These are phyloP conservation scores for Helotiales sp. DNA, from an alignment of 2,329 filamentous ascomycete genomes.

Conservation along the genomic window DNA sequence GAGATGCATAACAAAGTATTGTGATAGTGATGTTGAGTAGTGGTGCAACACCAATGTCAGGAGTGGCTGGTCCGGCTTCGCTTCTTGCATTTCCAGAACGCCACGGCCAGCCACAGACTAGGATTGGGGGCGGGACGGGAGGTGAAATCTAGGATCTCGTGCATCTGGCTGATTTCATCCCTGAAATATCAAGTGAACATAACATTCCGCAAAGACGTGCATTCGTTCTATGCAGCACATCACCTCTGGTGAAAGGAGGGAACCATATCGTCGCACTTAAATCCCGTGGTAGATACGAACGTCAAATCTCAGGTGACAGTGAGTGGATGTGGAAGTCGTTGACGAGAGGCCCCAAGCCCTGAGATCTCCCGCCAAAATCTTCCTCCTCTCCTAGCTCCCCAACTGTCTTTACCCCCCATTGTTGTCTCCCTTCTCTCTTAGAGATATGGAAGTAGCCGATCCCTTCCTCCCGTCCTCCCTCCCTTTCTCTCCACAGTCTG, in stretches of 20 bases:
- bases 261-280: not conserved
- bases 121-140: slow-evolving; percentile 28
- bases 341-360: not conserved
- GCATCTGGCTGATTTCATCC: slow-evolving; percentile 30
- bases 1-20: not conserved
- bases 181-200: slow-evolving; percentile 1
- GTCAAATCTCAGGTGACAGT: not conserved
- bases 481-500: slow-evolving; percentile 7
- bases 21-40: slow-evolving; percentile 2
- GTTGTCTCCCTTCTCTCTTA: not conserved
- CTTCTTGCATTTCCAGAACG: slow-evolving; percentile 7
- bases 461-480: slow-evolving; percentile 18
- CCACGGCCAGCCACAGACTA: slow-evolving; percentile 5
- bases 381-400: not conserved
- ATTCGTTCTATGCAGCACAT: slow-evolving; percentile 5
- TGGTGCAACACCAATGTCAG: not conserved
- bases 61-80: slow-evolving; percentile 11
- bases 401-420: not conserved
- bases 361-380: not conserved
- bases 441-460: slow-evolving; percentile 26
- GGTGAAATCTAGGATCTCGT: slow-evolving; percentile 14
- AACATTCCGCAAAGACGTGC: slow-evolving; percentile 6
- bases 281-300: not conserved
- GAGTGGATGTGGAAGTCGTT: not conserved
- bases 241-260: not conserved